Evolutionary conservation across 345 rosid species (phyloP).

Genomic region (Hibiscus tridactylites): DNA sequence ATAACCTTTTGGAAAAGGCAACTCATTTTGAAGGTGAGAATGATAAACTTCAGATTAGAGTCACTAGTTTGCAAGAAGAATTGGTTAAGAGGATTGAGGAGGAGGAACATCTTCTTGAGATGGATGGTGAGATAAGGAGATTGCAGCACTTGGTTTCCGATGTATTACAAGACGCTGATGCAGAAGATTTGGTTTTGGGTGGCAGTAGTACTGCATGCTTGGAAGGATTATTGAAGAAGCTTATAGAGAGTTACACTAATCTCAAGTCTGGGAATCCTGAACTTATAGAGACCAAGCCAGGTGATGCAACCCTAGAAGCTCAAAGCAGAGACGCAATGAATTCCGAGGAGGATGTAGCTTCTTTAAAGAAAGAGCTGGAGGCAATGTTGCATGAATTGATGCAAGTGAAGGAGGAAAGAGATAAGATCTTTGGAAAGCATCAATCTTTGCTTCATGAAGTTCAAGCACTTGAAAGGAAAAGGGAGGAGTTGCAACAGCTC

Average conservation of each 20-base stretch:
- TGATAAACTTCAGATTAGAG: slow-evolving; percentile 44
- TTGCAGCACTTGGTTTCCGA: slow-evolving; percentile 52
- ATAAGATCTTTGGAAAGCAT: slow-evolving; percentile 47
- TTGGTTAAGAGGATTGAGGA: slow-evolving; percentile 40
- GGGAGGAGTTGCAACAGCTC: slow-evolving; percentile 50
- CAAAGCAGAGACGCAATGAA: slow-evolving; percentile 34
- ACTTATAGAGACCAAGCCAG: slow-evolving; percentile 22
- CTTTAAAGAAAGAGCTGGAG: slow-evolving; percentile 62
- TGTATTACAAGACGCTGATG: slow-evolving; percentile 47
- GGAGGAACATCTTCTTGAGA: slow-evolving; percentile 37
- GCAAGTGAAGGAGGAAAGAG: slow-evolving; percentile 64
- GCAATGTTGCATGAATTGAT: slow-evolving; percentile 44
- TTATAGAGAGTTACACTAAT: slow-evolving; percentile 46
- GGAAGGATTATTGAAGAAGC: slow-evolving; percentile 58
- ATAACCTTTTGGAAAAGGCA: slow-evolving; percentile 36
- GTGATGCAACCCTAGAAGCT: slow-evolving; percentile 21
- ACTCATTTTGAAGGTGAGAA: slow-evolving; percentile 50
- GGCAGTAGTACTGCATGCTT: slow-evolving; percentile 42
- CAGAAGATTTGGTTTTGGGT: slow-evolving; percentile 32
- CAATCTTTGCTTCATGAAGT: slow-evolving; percentile 50
- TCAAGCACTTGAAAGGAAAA: slow-evolving; percentile 50
- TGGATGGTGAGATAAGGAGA: slow-evolving; percentile 43
- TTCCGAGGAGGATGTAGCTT: slow-evolving; percentile 28
- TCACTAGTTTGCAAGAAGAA: slow-evolving; percentile 41
- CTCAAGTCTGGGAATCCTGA: slow-evolving; percentile 22